Evolutionary conservation across 2,329 filamentous ascomycete species (phyloP).

Genomic region (Cercospora berteroae): DNA sequence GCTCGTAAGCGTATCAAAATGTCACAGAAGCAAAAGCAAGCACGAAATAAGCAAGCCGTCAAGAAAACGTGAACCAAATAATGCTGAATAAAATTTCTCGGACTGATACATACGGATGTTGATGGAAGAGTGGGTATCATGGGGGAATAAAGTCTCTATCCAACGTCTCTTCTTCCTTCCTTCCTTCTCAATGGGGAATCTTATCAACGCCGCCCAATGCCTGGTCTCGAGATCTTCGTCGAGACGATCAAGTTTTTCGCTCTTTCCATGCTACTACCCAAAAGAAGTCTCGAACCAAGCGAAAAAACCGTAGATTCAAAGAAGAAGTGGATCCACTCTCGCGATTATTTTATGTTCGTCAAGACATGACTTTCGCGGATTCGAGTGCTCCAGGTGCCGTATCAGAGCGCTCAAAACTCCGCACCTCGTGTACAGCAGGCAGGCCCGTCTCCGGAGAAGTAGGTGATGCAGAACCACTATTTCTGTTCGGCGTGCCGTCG

Average conservation of each 20-base stretch:
- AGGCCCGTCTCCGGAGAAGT: slow-evolving; percentile 1
- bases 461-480: slow-evolving; percentile 11
- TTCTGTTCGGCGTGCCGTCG: slow-evolving; percentile 32
- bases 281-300: background rate
- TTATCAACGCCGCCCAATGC: background rate
- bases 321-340: background rate
- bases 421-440: slow-evolving; percentile 3
- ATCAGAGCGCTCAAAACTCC: slow-evolving; percentile 16
- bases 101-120: background rate
- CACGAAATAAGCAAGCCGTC: no score
- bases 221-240: background rate
- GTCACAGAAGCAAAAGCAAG: no score
- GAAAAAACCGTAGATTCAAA: background rate
- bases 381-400: slow-evolving; percentile 22
- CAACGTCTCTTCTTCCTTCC: background rate
- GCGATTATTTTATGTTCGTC: background rate
- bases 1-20: no score
- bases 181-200: background rate
- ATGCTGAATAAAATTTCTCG: background rate
- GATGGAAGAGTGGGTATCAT: background rate
- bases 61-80: background rate
- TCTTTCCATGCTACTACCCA: background rate
- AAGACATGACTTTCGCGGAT: slow-evolving; percentile 5
- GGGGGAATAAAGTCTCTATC: background rate
- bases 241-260: background rate